Conservation (phyloP, 495 filamentous ascomycete genomes). For the Penicillium herquei region DNA sequence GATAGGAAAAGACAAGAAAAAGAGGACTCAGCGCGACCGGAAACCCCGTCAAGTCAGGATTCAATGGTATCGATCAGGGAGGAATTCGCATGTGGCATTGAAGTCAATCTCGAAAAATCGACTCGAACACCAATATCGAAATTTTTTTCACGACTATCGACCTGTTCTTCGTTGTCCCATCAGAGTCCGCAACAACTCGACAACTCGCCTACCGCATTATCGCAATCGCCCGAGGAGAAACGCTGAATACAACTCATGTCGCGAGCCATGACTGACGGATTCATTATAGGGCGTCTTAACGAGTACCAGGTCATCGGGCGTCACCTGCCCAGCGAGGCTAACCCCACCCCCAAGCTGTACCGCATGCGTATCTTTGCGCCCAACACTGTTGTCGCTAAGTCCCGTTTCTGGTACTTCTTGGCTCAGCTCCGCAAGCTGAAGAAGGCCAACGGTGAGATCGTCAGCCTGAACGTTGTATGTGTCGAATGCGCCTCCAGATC, state of each 20-base stretch:
- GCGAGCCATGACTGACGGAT: slow-evolving; percentile 33
- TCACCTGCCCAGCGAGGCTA: slow-evolving; percentile 93
- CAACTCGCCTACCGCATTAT: slow-evolving; percentile 27
- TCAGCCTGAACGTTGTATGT: slow-evolving; percentile 91
- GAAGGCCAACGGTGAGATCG: slow-evolving; percentile 99
- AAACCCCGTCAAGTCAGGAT: background rate
- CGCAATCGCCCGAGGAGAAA: slow-evolving; percentile 17
- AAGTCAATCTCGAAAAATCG: slow-evolving; percentile 1
- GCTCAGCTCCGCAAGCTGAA: slow-evolving; percentile 98
- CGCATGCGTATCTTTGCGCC: slow-evolving; percentile 99
- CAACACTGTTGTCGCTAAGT: slow-evolving; percentile 97
- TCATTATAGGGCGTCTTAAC: slow-evolving; percentile 82
- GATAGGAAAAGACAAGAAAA: background rate
- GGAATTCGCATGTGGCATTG: background rate
- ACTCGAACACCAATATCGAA: slow-evolving; percentile 15
- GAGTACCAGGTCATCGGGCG: slow-evolving; percentile 99
- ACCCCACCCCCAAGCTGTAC: slow-evolving; percentile 96
- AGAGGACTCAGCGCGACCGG: background rate
- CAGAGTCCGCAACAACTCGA: slow-evolving; percentile 4
- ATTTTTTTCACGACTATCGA: slow-evolving; percentile 11
- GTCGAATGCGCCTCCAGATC: background rate
- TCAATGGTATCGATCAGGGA: no score
- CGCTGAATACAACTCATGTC: slow-evolving; percentile 5
- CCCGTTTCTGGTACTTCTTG: slow-evolving; percentile 99
- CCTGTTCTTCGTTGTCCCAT: slow-evolving; percentile 1